Conservation (phyloP, 305 asterid genomes). For the Plantago rigida region DNA sequence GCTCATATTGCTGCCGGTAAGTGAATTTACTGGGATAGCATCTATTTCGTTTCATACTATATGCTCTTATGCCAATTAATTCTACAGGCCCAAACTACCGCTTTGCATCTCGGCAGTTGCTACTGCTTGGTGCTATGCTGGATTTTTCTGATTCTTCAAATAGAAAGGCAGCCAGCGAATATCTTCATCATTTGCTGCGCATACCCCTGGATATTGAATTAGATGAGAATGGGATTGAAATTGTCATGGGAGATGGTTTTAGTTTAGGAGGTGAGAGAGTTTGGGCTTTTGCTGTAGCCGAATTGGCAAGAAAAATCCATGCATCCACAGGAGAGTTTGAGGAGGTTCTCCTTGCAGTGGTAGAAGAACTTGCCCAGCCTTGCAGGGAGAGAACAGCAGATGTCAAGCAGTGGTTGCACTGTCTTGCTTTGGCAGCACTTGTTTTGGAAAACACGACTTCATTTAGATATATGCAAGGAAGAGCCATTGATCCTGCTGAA, state of each 20-base stretch:
- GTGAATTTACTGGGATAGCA: constrained; percentile 29
- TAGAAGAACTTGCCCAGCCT: constrained; percentile 79
- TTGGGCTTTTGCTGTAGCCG: constrained; percentile 89
- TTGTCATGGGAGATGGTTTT: constrained; percentile 80
- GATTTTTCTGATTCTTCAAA: constrained; percentile 85
- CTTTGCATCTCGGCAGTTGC: constrained; percentile 78
- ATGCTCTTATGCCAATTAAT: constrained; percentile 24
- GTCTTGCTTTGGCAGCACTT: constrained; percentile 72
- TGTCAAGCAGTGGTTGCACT: constrained; percentile 79
- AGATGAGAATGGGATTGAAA: constrained; percentile 67
- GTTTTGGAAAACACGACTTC: constrained; percentile 73
- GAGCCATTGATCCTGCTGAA: constrained; percentile 64
- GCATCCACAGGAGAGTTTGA: constrained; percentile 77
- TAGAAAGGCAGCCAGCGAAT: constrained; percentile 76
- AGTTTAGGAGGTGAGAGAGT: constrained; percentile 86
- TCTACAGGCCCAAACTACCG: constrained; percentile 68
- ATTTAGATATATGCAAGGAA: constrained; percentile 59
- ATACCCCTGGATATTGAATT: constrained; percentile 61
- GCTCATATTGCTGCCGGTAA: constrained; percentile 77
- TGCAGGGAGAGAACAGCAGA: constrained; percentile 96
- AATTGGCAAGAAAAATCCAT: constrained; percentile 68
- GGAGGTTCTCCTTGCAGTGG: constrained; percentile 58
- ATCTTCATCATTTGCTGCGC: constrained; percentile 64
- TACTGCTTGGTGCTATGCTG: constrained; percentile 74
- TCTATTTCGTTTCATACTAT: constrained; percentile 13